These are phyloP conservation scores for Cercis canadensis DNA, from an alignment of 306 rosid species.

Conservation along the genomic window DNA sequence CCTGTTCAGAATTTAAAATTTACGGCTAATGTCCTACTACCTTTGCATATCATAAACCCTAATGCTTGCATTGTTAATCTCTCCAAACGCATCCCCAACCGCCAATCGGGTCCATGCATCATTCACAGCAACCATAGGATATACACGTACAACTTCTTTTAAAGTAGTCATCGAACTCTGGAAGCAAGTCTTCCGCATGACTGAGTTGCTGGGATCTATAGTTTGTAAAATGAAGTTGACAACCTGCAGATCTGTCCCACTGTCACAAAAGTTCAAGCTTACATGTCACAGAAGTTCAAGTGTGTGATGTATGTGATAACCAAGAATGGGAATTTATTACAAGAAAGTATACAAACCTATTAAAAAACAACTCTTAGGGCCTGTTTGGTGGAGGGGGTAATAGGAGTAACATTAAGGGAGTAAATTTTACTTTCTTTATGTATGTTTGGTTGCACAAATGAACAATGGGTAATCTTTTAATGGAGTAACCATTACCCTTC, in stretches of 20 bases:
- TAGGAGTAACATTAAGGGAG: no score
- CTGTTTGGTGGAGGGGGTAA: no score
- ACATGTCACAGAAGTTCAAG: constrained; percentile 26
- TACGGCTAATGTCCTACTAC: constrained; percentile 46
- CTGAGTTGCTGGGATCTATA: constrained; percentile 93
- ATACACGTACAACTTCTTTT: constrained; percentile 80
- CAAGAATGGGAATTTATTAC: constrained; percentile 17
- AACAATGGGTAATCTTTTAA: no score
- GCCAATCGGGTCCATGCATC: constrained; percentile 94
- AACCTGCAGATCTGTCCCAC: constrained; percentile 75
- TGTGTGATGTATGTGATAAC: constrained; percentile 2
- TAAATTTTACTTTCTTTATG: no score
- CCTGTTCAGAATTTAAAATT: constrained; percentile 21
- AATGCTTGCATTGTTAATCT: constrained; percentile 69
- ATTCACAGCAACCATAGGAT: constrained; percentile 92
- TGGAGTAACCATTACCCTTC: no score
- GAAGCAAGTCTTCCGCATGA: constrained; percentile 85
- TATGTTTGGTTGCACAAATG: no score
- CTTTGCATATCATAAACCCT: constrained; percentile 94
- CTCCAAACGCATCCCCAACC: constrained; percentile 91
- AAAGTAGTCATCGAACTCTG: constrained; percentile 91
- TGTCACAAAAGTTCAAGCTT: constrained; percentile 55
- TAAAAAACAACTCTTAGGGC: background rate
- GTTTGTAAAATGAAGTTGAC: constrained; percentile 90
- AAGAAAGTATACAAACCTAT: constrained; percentile 18